Percentiles rank a stretch among this genome's conserved stretches.
phyloP scores from a whole-genome alignment of 202 grass and related monocot species.

The Elaeis oleifera region DNA sequence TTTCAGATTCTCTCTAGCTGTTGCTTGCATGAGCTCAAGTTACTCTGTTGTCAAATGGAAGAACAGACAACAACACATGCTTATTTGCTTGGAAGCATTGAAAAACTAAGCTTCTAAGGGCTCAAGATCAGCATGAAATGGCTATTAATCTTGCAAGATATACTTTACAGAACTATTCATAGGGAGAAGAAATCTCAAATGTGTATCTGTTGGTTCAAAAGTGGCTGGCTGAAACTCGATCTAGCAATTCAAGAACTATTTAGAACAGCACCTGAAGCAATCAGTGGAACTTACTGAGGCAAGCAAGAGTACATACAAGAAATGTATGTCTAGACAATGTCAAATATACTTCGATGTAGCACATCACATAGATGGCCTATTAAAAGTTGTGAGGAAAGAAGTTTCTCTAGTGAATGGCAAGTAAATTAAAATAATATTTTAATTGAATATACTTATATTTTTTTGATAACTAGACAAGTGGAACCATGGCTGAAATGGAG shows the following conservation, averaged over 20 bases:
- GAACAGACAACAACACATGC: slow-evolving; percentile 40
- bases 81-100: slow-evolving; percentile 81
- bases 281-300: slow-evolving; percentile 62
- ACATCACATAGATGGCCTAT: slow-evolving; percentile 82
- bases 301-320: slow-evolving; percentile 44
- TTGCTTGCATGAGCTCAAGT: slow-evolving; percentile 86
- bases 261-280: slow-evolving; percentile 76
- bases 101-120: slow-evolving; percentile 92
- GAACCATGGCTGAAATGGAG: no score
- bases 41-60: slow-evolving; percentile 45
- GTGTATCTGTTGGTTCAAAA: slow-evolving; percentile 82
- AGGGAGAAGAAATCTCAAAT: slow-evolving; percentile 57
- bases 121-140: slow-evolving; percentile 89
- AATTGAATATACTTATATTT: no score
- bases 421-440: background rate
- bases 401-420: slow-evolving; percentile 91
- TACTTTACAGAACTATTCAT: slow-evolving; percentile 60
- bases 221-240: slow-evolving; percentile 98
- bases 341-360: slow-evolving; percentile 75
- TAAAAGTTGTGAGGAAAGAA: slow-evolving; percentile 89
- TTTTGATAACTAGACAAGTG: no score
- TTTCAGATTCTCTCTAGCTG: slow-evolving; percentile 80
- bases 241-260: slow-evolving; percentile 88
- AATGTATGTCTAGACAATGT: slow-evolving; percentile 59
- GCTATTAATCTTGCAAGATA: slow-evolving; percentile 81